Evolutionary conservation across 1,284 basidiomycete species (phyloP), one percentile per base, ranked within the genome.

Genomic region (Ceratobasidium sp.): DNA sequence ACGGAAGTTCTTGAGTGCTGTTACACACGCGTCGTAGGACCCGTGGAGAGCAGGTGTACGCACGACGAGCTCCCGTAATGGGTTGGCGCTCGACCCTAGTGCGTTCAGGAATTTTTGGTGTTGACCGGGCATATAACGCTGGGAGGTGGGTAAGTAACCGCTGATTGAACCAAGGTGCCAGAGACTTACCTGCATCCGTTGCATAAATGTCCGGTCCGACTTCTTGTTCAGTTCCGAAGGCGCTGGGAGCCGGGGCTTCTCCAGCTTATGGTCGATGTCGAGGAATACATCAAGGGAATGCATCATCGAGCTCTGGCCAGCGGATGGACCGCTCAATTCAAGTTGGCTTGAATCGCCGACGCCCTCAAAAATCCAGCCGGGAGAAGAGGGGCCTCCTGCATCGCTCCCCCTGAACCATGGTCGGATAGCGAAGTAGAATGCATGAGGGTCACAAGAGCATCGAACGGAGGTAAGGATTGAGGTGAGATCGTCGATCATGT

Each of bases 1-100:
- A 54, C 95, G 83, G 76, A 98, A 89, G 56, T 82, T 79, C 78
- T 92, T 93, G 68, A 98, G 81, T 5, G 91, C 84, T 6, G 77
- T 77, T 6, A 97, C 84, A 0, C 90, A 87, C 2, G 74, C 76
- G 74, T 97, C 92, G 76, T 94, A 97, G 7, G 89, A 53, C 41
- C 54, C 52, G 60, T 66, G 60, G n/a, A 66, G 60, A 23, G 73
- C 75, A 69, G 44, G 73, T 9, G 77, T 69, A 21, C 79, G 78
- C 53, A 81, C 74, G 7, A 77, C 76, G 60, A 75, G 71, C 71
- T 72, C 21, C 70, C 62, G 27, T 68, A 71, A 19, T 70, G 71
- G 44, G 57, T 59, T 53, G 78, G 76, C 29, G 79, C 76, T n/a
- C 78, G 77, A 8, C 75, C 78, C 50, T 57, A 84, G 76, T 73